Percentiles rank a stretch among this genome's conserved stretches.
These are phyloP conservation scores for Clausena lansium DNA, from an alignment of 345 rosid genomes.

Conservation along the genomic window DNA sequence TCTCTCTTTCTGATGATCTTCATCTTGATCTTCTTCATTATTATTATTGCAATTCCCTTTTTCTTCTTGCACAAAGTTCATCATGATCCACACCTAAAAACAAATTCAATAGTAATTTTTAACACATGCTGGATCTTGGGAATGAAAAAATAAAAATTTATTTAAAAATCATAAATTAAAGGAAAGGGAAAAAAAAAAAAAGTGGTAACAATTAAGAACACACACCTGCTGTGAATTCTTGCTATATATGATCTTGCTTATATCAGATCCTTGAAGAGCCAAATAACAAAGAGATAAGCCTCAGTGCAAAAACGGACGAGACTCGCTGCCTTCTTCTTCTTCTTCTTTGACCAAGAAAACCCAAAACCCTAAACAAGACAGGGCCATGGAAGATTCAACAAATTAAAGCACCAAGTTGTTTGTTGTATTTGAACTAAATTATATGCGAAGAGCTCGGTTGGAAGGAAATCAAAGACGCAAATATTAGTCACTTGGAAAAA, in stretches of 20 bases:
- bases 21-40: conserved; percentile 33
- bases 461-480: not conserved
- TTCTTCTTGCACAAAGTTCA: conserved; percentile 41
- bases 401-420: conserved; percentile 4
- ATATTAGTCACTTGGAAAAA: not conserved
- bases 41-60: conserved; percentile 22
- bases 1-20: conserved; percentile 1
- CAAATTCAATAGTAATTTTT: conserved; percentile 7
- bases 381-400: conserved; percentile 17
- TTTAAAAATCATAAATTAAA: conserved; percentile 20
- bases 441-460: conserved; percentile 1
- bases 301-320: conserved; percentile 14
- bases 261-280: conserved; percentile 34
- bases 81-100: conserved; percentile 27
- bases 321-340: conserved; percentile 40
- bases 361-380: conserved; percentile 42
- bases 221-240: conserved; percentile 29
- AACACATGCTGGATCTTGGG: conserved; percentile 19
- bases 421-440: conserved; percentile 28
- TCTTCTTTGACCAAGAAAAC: conserved; percentile 36
- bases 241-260: conserved; percentile 1
- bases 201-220: not conserved
- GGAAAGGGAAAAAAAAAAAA: conserved; percentile 22
- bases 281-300: conserved; percentile 8
- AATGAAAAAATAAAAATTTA: conserved; percentile 26